Base-by-base conservation (phyloP, 179 eudicot genomes). In the Heliamphora pulchella region DNA sequence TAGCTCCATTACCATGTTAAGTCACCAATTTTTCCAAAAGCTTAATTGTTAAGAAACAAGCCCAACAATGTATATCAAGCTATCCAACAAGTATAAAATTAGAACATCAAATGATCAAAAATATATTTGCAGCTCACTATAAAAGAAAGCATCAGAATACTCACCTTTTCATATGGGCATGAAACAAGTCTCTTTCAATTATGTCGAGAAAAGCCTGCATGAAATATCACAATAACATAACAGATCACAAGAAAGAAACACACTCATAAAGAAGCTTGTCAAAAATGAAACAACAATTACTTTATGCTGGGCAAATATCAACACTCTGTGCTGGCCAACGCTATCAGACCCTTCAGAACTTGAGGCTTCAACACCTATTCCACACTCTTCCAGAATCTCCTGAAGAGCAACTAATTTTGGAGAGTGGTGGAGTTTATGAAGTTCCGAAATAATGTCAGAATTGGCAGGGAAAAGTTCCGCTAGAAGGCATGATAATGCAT, bases 291-390 rank as follows among this genome's bases (percentile, higher is more conserved):
- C 7, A 72, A 20, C 22, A 5, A 79, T 82, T 80, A 90, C 93
- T 76, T 94, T 94, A 83, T 96, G 98, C 85, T 96, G 98, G 50
- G 98, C 99, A 89, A 96, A 96, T 78, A 96, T 95, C 90, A 96
- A 83, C 69, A 96, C 97, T 87, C 99, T 89, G 80, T 96, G 99
- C 82, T 96, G 97, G 71, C 97, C 99, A 84, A 94, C 91, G 82
- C 84, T 82, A 53, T 87, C 79, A 79, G 89, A 77, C 82, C 91
- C 90, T 79, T 96, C 99, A 71, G 92, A 89, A 86, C 86, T 87
- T 71, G 93, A 84, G 66, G 93, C 82, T 81, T 94, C 96, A 48
- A 89, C 91, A 61, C 99, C 99, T 54, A 96, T 91, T 68, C 98
- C 99, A 89, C 99, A 96, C 84, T 94, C 98, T 85, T 94, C 98